Conservation (phyloP, 1,139 yeast genomes). For the Trichomonascaceae sp. region DNA sequence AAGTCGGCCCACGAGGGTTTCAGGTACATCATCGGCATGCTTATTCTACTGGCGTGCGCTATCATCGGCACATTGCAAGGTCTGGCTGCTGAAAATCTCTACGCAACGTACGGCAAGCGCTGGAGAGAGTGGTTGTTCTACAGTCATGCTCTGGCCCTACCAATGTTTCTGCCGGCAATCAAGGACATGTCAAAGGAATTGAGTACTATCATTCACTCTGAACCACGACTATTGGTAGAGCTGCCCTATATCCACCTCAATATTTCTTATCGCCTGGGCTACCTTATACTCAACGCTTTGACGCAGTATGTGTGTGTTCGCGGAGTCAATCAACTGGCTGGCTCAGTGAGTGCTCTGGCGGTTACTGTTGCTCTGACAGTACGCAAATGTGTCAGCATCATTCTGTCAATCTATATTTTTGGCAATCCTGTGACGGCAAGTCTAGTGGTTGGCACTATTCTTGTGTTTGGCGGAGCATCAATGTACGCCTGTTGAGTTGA, state of each 20-base stretch:
- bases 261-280: conserved; percentile 15
- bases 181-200: conserved; percentile 9
- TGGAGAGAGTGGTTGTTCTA: conserved; percentile 60
- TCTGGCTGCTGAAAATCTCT: conserved; percentile 40
- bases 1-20: background rate
- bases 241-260: background rate
- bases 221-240: conserved; percentile 3
- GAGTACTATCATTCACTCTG: conserved; percentile 3
- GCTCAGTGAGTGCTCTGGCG: conserved; percentile 44
- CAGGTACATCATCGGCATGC: conserved; percentile 29
- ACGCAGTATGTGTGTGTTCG: conserved; percentile 55
- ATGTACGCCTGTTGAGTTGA: conserved; percentile 24
- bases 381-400: conserved; percentile 47
- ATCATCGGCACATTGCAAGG: conserved; percentile 43
- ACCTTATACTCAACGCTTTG: conserved; percentile 32
- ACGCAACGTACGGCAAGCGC: conserved; percentile 37
- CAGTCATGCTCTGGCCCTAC: conserved; percentile 43
- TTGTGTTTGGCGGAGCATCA: conserved; percentile 44
- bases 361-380: conserved; percentile 46
- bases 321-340: conserved; percentile 54
- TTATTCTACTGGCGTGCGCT: conserved; percentile 34
- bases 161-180: conserved; percentile 34
- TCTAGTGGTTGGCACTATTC: conserved; percentile 34
- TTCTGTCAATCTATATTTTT: conserved; percentile 40
- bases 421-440: conserved; percentile 29